Percentiles rank a stretch among this genome's conserved stretches.
Evolutionary conservation across 257 asterid genomes (phyloP).

Genomic region (Craterostigma plantagineum): DNA sequence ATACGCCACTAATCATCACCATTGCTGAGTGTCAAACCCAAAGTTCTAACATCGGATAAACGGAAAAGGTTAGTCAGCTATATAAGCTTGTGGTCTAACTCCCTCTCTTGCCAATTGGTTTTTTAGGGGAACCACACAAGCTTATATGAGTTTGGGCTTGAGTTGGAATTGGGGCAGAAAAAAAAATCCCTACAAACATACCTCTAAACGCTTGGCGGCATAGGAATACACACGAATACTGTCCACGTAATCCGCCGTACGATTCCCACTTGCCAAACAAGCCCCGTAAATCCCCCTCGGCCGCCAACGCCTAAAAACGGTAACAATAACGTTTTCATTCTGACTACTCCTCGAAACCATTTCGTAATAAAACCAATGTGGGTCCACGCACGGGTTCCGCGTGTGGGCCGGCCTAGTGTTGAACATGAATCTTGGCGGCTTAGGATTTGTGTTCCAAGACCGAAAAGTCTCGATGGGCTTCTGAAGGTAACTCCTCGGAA

Average conservation of each 20-base stretch:
- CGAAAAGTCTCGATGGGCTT: conserved; percentile 45
- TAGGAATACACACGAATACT: conserved; percentile 33
- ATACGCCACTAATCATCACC: not conserved
- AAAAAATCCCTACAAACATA: not conserved
- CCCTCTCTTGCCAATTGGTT: too few relatives aligned
- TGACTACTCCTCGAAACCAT: conserved; percentile 4
- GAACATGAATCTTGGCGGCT: conserved; percentile 37
- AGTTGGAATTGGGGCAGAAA: too few relatives aligned
- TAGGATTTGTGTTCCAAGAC: conserved; percentile 14
- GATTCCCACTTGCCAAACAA: conserved; percentile 13
- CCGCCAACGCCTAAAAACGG: conserved; percentile 18
- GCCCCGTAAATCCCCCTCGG: conserved; percentile 15
- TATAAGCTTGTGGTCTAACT: too few relatives aligned
- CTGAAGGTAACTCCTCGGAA: conserved; percentile 35
- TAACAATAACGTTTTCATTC: conserved; percentile 6
- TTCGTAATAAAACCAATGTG: conserved; percentile 38
- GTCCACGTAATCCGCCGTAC: conserved; percentile 19
- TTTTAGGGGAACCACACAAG: too few relatives aligned
- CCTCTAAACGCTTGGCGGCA: conserved; percentile 20
- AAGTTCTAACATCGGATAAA: too few relatives aligned
- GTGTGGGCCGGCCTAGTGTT: conserved; percentile 35
- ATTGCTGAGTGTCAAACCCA: too few relatives aligned
- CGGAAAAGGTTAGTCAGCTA: too few relatives aligned
- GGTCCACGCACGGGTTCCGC: conserved; percentile 27
- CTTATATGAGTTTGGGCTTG: too few relatives aligned